Conservation (phyloP, 2,329 filamentous ascomycete species). For the Ramichloridium luteum region DNA sequence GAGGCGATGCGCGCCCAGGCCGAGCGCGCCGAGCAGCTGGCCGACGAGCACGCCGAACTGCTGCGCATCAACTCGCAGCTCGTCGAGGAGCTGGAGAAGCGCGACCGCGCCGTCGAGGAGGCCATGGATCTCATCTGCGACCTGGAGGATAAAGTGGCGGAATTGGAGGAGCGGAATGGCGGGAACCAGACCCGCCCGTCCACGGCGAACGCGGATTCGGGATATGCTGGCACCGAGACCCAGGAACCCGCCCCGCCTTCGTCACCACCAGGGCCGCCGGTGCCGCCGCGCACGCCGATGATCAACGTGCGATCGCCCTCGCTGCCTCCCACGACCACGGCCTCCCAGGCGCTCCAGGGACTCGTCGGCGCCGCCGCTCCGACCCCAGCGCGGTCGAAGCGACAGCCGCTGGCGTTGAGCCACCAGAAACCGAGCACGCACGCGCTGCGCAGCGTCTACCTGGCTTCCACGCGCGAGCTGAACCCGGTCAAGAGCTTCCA, state of each 20-base stretch:
- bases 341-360: constrained; percentile 16
- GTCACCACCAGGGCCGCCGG: constrained; percentile 14
- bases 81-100: constrained; percentile 49
- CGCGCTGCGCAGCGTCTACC: constrained; percentile 25
- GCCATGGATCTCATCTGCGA: constrained; percentile 57
- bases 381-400: constrained; percentile 17
- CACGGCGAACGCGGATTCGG: constrained; percentile 24
- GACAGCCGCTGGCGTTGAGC: constrained; percentile 22
- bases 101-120: constrained; percentile 59
- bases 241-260: constrained; percentile 18
- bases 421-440: constrained; percentile 23
- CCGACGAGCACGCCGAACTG: constrained; percentile 35
- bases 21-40: constrained; percentile 23
- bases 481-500: constrained; percentile 26
- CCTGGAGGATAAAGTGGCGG: constrained; percentile 40
- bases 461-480: constrained; percentile 19
- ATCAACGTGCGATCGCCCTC: constrained; percentile 8
- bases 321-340: constrained; percentile 10
- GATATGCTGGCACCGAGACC: constrained; percentile 24
- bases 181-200: constrained; percentile 22
- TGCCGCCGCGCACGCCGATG: constrained; percentile 6
- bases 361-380: constrained; percentile 12
- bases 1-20: constrained; percentile 44
- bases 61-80: constrained; percentile 48
- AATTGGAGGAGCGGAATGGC: constrained; percentile 14